These are phyloP conservation scores for Phtheirospermum japonicum DNA, from an alignment of 257 asterid species.

Conservation along the genomic window DNA sequence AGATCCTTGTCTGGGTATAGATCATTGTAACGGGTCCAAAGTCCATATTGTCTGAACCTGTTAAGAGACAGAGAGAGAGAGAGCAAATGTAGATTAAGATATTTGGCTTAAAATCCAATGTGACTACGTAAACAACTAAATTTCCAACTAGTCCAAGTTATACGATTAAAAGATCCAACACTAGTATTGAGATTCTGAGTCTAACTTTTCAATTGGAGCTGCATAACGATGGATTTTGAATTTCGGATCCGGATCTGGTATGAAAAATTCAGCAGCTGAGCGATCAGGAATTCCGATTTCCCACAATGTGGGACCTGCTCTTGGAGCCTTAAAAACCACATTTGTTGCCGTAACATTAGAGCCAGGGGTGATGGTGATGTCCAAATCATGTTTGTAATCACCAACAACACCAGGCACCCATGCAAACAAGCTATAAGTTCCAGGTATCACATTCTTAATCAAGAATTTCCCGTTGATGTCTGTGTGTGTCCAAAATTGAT, in stretches of 20 bases:
- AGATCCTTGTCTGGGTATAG: slow-evolving; percentile 44
- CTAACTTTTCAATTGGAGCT: slow-evolving; percentile 29
- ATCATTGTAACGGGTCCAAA: slow-evolving; percentile 49
- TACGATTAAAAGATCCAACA: neutral
- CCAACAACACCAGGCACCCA: slow-evolving; percentile 53
- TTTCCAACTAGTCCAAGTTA: no score
- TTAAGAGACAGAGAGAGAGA: neutral
- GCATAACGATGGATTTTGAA: slow-evolving; percentile 37
- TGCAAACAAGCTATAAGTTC: slow-evolving; percentile 56
- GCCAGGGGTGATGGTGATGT: slow-evolving; percentile 42
- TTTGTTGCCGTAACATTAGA: slow-evolving; percentile 19
- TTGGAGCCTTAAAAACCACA: slow-evolving; percentile 46
- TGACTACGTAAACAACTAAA: no score
- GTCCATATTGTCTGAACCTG: slow-evolving; percentile 68
- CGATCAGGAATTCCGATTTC: slow-evolving; percentile 78
- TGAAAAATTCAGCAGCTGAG: slow-evolving; percentile 56
- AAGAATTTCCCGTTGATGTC: slow-evolving; percentile 39
- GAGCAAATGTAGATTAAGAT: no score
- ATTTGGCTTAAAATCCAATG: no score
- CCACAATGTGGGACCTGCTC: slow-evolving; percentile 64
- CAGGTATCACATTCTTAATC: slow-evolving; percentile 44
- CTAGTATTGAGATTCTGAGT: neutral
- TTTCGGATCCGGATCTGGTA: slow-evolving; percentile 42
- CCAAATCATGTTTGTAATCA: slow-evolving; percentile 42
- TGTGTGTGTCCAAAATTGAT: slow-evolving; percentile 65